Conservation (phyloP, 345 rosid genomes). For the Toxicodendron radicans region DNA sequence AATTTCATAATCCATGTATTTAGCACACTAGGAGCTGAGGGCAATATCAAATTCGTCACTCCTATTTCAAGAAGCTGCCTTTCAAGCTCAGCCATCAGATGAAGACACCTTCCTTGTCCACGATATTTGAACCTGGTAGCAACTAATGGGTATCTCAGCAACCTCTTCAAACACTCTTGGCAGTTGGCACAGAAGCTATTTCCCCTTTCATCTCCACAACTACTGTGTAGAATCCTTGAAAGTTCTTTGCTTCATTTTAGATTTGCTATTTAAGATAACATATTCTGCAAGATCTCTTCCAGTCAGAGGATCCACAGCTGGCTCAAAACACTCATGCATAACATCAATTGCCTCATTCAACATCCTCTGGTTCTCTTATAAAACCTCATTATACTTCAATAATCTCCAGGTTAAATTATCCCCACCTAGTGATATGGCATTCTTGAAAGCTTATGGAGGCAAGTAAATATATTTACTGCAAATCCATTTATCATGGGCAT, state of each 20-base stretch:
- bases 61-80: conserved; percentile 51
- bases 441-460: conserved; percentile 51
- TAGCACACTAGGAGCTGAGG: conserved; percentile 41
- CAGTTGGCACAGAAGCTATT: conserved; percentile 51
- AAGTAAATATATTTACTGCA: conserved; percentile 45
- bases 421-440: conserved; percentile 35
- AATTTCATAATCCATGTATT: conserved; percentile 54
- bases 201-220: conserved; percentile 51
- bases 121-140: conserved; percentile 47
- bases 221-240: conserved; percentile 62
- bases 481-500: conserved; percentile 40
- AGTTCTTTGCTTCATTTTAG: conserved; percentile 40
- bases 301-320: conserved; percentile 43
- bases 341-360: conserved; percentile 50
- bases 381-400: conserved; percentile 23
- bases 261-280: conserved; percentile 46
- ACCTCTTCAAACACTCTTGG: conserved; percentile 55
- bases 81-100: conserved; percentile 48
- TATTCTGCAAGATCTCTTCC: conserved; percentile 66
- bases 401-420: conserved; percentile 62
- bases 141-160: conserved; percentile 66
- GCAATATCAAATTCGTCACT: conserved; percentile 48
- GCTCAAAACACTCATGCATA: conserved; percentile 79
- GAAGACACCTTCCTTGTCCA: conserved; percentile 51
- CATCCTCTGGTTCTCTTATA: conserved; percentile 34